phyloP scores from a whole-genome alignment of 2,329 filamentous ascomycete species.

The Rhynchosporium agropyri region DNA sequence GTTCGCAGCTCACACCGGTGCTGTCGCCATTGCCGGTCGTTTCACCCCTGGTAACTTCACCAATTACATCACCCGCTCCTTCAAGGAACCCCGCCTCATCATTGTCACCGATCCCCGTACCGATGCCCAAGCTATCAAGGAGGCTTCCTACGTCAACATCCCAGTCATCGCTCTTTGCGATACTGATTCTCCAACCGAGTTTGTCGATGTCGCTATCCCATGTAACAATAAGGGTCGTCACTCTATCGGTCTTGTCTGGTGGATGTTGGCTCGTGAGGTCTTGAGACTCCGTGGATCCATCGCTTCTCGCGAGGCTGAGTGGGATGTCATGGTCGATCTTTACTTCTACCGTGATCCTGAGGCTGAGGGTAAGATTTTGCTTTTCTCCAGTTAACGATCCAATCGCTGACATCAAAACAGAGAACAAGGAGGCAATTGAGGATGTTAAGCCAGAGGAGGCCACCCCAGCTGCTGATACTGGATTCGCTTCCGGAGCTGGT shows the following conservation, averaged over 20 bases:
- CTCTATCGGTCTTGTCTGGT: conserved; percentile 98
- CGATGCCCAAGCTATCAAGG: conserved; percentile 99
- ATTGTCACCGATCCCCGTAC: conserved; percentile 99
- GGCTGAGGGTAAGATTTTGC: conserved; percentile 66
- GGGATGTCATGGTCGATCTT: conserved; percentile 99
- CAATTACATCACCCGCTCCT: conserved; percentile 99
- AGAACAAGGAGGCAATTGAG: conserved; percentile 94
- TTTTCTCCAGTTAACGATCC: not conserved
- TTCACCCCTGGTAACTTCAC: conserved; percentile 99
- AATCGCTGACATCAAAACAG: conserved; percentile 4
- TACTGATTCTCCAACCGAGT: conserved; percentile 99
- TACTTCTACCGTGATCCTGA: conserved; percentile 99
- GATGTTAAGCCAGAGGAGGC: conserved; percentile 75
- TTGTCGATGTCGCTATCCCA: conserved; percentile 98
- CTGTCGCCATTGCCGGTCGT: conserved; percentile 96
- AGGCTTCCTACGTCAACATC: conserved; percentile 99
- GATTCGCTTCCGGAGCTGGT: conserved; percentile 60
- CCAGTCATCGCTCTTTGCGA: conserved; percentile 99
- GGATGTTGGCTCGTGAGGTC: conserved; percentile 99
- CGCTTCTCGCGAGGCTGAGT: conserved; percentile 91
- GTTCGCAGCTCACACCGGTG: conserved; percentile 98
- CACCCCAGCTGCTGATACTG: conserved; percentile 74
- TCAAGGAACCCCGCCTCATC: conserved; percentile 99
- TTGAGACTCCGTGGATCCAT: conserved; percentile 98
- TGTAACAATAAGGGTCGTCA: conserved; percentile 99